Percentiles rank a stretch among this genome's conserved stretches.
These are phyloP conservation scores for Gautieria morchelliformis DNA, from an alignment of 768 basidiomycete species.

Conservation along the genomic window DNA sequence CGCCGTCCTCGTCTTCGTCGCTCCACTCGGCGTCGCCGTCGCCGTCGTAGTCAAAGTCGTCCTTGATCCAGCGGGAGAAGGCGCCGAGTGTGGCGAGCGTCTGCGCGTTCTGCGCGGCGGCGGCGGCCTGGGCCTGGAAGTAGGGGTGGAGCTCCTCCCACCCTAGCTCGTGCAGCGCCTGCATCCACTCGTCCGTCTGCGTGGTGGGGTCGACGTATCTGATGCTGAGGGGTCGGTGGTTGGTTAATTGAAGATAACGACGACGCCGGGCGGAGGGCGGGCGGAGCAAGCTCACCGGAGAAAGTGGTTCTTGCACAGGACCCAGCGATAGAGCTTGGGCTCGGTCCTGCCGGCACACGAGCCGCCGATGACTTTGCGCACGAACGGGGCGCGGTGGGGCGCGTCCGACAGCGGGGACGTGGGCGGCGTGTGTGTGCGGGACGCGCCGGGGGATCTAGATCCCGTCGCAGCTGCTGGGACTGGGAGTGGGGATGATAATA, in stretches of 20 bases:
- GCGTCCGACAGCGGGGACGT: neutral
- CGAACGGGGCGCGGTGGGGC: neutral
- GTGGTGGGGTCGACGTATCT: neutral
- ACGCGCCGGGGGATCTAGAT: neutral
- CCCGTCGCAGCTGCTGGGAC: no score
- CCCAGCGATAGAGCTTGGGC: no score
- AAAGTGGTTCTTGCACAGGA: no score
- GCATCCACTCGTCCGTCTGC: neutral
- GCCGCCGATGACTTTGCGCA: no score
- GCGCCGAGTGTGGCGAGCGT: neutral
- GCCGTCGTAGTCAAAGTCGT: neutral
- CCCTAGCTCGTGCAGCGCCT: neutral
- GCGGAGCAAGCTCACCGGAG: no score
- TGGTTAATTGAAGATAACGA: no score
- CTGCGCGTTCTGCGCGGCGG: neutral
- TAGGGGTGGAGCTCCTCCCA: slow-evolving; percentile 3
- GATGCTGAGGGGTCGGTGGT: no score
- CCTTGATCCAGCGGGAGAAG: neutral
- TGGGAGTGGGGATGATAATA: neutral
- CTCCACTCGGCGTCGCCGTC: neutral
- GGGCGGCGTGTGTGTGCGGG: neutral
- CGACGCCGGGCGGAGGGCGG: no score
- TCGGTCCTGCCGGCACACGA: no score
- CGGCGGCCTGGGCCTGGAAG: neutral
- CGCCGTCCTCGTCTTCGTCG: neutral